phyloP scores from a whole-genome alignment of 2,329 filamentous ascomycete species.

The Monascus ruber region DNA sequence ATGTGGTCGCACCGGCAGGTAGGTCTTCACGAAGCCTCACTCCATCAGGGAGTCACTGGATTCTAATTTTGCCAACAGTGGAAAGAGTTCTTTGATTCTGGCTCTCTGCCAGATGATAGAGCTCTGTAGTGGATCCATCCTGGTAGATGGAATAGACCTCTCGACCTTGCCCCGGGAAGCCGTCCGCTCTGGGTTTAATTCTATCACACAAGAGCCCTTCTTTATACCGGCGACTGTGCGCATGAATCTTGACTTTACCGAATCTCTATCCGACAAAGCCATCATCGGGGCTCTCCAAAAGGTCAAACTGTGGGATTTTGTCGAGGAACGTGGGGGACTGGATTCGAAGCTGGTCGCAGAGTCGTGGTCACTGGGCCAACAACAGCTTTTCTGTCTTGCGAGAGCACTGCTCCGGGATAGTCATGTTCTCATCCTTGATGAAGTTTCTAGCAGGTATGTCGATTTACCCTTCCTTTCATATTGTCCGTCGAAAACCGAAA shows the following conservation, averaged over 20 bases:
- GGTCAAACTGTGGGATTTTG: too few relatives aligned
- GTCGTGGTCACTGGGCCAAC: too few relatives aligned
- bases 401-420: too few relatives aligned
- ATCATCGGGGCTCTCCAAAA: too few relatives aligned
- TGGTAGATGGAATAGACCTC: conserved; percentile 33
- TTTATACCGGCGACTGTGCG: conserved; percentile 31
- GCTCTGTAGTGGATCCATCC: conserved; percentile 27
- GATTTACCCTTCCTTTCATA: too few relatives aligned
- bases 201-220: conserved; percentile 34
- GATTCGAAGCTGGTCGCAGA: too few relatives aligned
- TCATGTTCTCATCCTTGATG: too few relatives aligned
- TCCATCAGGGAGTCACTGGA: not conserved
- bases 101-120: conserved; percentile 34
- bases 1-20: conserved; percentile 31
- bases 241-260: conserved; percentile 22
- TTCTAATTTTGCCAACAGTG: conserved; percentile 16
- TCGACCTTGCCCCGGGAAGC: conserved; percentile 25
- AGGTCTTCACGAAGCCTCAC: not conserved
- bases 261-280: too few relatives aligned
- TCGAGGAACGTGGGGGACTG: too few relatives aligned
- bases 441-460: too few relatives aligned
- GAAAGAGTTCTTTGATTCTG: conserved; percentile 33
- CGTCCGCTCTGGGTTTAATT: conserved; percentile 31
- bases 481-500: too few relatives aligned
- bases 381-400: too few relatives aligned